These are phyloP conservation scores for Apiospora rasikravindrae DNA, from an alignment of 2,329 filamentous ascomycete genomes.

Conservation along the genomic window DNA sequence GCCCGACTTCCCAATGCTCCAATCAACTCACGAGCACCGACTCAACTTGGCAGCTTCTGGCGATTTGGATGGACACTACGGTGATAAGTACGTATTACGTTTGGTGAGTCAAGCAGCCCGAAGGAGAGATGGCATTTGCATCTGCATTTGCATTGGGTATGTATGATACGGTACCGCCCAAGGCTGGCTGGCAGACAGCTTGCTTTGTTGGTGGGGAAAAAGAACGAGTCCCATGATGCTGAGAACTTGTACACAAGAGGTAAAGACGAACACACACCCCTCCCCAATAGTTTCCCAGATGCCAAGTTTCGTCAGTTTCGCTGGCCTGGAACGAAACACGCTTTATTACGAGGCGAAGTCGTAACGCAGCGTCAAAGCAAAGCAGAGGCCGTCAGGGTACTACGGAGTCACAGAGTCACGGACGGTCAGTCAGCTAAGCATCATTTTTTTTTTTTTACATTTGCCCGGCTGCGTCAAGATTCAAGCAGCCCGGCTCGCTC, in stretches of 20 bases:
- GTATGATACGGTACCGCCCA: not conserved
- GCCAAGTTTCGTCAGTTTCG: constrained; percentile 15
- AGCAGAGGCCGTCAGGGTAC: constrained; percentile 5
- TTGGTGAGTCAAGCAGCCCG: not conserved
- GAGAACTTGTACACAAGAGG: constrained; percentile 8
- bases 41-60: constrained; percentile 13
- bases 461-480: not conserved
- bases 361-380: constrained; percentile 8
- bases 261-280: not conserved
- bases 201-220: not conserved
- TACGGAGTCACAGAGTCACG: not conserved
- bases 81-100: not conserved
- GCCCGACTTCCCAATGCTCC: constrained; percentile 1
- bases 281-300: not conserved
- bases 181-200: not conserved
- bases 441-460: constrained; percentile 8
- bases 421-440: not conserved
- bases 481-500: not conserved
- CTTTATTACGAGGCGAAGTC: not conserved
- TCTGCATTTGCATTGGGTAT: not conserved
- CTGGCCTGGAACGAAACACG: constrained; percentile 12
- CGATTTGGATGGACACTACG: not conserved
- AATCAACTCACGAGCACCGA: constrained; percentile 8
- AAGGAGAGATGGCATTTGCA: not conserved
- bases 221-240: not conserved